These are phyloP conservation scores for Erodium texanum DNA, from an alignment of 441 rosid genomes.

Conservation along the genomic window DNA sequence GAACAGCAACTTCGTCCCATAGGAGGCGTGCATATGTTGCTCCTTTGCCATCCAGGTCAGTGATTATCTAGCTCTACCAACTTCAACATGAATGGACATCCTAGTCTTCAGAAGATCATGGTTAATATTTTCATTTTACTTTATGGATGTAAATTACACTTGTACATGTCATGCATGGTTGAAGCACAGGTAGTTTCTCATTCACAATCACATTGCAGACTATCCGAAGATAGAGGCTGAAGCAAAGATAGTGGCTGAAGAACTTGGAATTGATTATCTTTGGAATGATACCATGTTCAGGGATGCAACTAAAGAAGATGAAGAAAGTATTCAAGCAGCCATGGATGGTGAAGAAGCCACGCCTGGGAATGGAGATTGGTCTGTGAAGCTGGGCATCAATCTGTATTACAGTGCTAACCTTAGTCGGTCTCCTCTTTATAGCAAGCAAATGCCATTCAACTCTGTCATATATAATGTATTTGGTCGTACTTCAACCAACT, in stretches of 20 bases:
- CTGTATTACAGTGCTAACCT: slow-evolving; percentile 83
- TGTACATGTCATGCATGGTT: not conserved
- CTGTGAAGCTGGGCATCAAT: slow-evolving; percentile 84
- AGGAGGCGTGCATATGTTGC: slow-evolving; percentile 70
- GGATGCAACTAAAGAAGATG: slow-evolving; percentile 64
- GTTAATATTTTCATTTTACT: not conserved
- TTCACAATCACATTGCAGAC: slow-evolving; percentile 42
- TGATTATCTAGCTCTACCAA: slow-evolving; percentile 3
- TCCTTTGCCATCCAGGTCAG: slow-evolving; percentile 89
- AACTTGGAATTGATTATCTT: slow-evolving; percentile 46
- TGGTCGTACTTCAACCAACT: slow-evolving; percentile 63
- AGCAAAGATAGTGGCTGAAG: slow-evolving; percentile 70
- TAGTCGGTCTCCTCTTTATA: slow-evolving; percentile 72
- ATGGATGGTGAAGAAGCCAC: slow-evolving; percentile 69
- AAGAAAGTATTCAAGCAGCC: slow-evolving; percentile 55
- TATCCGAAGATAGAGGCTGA: slow-evolving; percentile 83
- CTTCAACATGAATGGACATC: not conserved
- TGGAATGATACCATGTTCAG: slow-evolving; percentile 57
- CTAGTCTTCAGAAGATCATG: slow-evolving; percentile 6
- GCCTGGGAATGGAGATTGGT: slow-evolving; percentile 88
- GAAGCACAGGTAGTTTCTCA: not conserved
- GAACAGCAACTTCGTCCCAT: slow-evolving; percentile 65
- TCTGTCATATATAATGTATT: slow-evolving; percentile 75
- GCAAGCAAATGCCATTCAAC: slow-evolving; percentile 97
- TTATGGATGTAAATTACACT: not conserved